phyloP scores from a whole-genome alignment of 768 basidiomycete genomes.

The Galerina marginata region DNA sequence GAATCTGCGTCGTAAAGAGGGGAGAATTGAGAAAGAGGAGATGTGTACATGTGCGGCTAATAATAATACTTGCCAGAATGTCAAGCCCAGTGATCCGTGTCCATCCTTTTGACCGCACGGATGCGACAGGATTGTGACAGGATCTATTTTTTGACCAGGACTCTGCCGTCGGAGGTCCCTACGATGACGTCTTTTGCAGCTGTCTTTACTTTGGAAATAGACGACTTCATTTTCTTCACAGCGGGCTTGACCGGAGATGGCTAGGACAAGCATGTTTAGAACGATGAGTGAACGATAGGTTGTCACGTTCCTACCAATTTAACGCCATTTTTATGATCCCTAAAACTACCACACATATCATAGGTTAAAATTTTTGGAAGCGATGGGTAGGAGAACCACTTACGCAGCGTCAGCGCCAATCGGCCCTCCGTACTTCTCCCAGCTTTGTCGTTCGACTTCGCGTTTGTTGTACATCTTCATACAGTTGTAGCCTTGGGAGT shows the following conservation, averaged over 20 bases:
- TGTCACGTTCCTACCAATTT: neutral
- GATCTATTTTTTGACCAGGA: neutral
- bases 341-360: neutral
- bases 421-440: slow-evolving; percentile 27
- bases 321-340: neutral
- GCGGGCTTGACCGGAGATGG: neutral
- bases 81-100: too few relatives aligned
- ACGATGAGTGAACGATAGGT: neutral
- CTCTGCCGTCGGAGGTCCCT: neutral
- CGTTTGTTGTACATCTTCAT: slow-evolving; percentile 25
- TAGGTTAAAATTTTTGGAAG: too few relatives aligned
- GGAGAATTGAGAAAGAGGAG: too few relatives aligned
- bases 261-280: neutral
- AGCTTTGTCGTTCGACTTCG: slow-evolving; percentile 27
- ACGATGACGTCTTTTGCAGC: neutral
- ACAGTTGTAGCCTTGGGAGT: slow-evolving; percentile 4
- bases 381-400: neutral
- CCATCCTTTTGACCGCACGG: too few relatives aligned
- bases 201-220: neutral
- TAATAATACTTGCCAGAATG: too few relatives aligned
- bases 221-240: neutral
- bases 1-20: too few relatives aligned
- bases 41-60: too few relatives aligned
- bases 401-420: neutral
- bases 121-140: neutral